Evolutionary conservation across 352 stramenopile species (phyloP).

Genomic region (Phytophthora litchii): DNA sequence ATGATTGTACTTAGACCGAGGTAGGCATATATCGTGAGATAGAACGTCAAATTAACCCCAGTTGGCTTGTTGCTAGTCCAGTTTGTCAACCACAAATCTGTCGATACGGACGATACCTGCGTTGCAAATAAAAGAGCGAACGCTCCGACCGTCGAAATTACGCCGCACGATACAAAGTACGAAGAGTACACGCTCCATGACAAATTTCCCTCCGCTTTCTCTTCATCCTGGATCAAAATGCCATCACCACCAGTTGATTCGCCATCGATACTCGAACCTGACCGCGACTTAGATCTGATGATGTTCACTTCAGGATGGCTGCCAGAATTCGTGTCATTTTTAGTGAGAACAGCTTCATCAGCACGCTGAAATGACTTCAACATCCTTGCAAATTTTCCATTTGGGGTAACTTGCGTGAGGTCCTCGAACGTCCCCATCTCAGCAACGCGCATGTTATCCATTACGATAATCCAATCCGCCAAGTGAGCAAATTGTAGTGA

Average conservation of each 20-base stretch:
- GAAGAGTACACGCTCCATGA: conserved; percentile 44
- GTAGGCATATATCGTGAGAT: conserved; percentile 63
- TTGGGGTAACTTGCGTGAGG: conserved; percentile 40
- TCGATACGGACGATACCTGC: conserved; percentile 61
- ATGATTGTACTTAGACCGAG: conserved; percentile 56
- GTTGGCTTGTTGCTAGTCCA: conserved; percentile 49
- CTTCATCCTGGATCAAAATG: conserved; percentile 54
- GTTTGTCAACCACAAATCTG: conserved; percentile 68
- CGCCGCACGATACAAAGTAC: conserved; percentile 59
- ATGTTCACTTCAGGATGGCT: conserved; percentile 3
- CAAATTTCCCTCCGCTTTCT: conserved; percentile 46
- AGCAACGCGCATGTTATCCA: conserved; percentile 67
- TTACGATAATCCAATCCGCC: conserved; percentile 77
- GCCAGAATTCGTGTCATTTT: conserved; percentile 3
- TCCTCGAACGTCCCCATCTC: conserved; percentile 71
- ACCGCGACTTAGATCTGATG: conserved; percentile 16
- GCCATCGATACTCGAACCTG: conserved; percentile 10
- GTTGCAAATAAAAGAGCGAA: conserved; percentile 44
- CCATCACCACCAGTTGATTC: conserved; percentile 7
- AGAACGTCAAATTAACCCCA: conserved; percentile 42
- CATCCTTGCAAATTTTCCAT: conserved; percentile 56
- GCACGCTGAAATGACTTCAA: conserved; percentile 29
- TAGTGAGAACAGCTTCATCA: conserved; percentile 7
- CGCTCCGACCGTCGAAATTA: conserved; percentile 40
- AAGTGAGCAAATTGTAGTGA: conserved; percentile 57